phyloP scores from a whole-genome alignment of 2,329 filamentous ascomycete species.

The Trichoderma harzianum region DNA sequence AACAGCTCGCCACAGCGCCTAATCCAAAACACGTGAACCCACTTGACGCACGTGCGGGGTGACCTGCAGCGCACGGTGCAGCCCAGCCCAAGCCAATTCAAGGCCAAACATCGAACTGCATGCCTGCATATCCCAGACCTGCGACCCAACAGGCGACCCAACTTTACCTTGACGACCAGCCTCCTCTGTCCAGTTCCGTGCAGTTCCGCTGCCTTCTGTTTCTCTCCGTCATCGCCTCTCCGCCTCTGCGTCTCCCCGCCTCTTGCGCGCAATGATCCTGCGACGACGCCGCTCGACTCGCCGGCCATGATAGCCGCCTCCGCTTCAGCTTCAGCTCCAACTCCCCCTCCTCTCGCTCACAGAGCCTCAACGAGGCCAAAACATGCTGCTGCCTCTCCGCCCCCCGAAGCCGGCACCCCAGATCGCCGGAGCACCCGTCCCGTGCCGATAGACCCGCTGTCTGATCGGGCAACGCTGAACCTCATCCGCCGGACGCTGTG shows the following conservation, averaged over 20 bases:
- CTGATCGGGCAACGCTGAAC: conserved; percentile 73
- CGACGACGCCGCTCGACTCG: conserved; percentile 18
- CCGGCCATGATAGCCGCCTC: conserved; percentile 31
- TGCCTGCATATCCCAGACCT: conserved; percentile 19
- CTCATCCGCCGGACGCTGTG: conserved; percentile 84
- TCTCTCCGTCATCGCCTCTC: not conserved
- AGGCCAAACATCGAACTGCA: conserved; percentile 8
- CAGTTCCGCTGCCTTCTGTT: not conserved
- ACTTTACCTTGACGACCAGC: conserved; percentile 22
- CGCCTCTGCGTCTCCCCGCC: not conserved
- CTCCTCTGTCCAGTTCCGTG: not conserved
- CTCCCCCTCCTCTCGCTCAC: conserved; percentile 16
- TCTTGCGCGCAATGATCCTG: conserved; percentile 27
- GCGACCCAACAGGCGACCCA: conserved; percentile 22
- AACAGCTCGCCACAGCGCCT: not conserved
- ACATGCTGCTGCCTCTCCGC: conserved; percentile 19
- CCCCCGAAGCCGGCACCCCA: conserved; percentile 22
- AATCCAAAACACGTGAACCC: not conserved
- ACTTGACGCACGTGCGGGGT: conserved; percentile 21
- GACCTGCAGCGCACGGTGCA: conserved; percentile 30
- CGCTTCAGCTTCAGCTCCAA: not conserved
- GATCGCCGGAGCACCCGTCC: conserved; percentile 35
- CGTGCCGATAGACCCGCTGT: conserved; percentile 51
- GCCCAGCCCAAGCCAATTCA: conserved; percentile 11
- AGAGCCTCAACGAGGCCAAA: conserved; percentile 17